Evolutionary conservation across 192 early-diverging fungal genomes (phyloP), one percentile per base, ranked within the genome.

Genomic region (Backusella tarrabulga): DNA sequence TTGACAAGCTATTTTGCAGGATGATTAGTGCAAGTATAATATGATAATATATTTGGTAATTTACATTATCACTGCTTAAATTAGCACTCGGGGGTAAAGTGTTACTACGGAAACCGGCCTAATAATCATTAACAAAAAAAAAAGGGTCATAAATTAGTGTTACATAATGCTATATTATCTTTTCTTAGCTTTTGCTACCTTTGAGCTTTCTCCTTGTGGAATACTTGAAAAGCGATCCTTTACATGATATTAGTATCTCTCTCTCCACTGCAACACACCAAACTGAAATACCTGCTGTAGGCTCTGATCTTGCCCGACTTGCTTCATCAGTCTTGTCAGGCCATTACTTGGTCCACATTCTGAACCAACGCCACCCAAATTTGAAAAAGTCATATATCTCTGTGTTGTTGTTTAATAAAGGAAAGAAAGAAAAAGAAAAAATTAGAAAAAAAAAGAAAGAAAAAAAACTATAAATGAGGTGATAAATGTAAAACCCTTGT

Each of bases 351-450:
- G 38, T 70, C 68, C 68, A 38, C 68, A 70, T 23, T 70, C 68
- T n/a, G 17, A 40, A 40, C n/a, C 38, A 70, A 41, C 15, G 3
- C 75, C 67, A 36, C 67, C 67, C 50, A 76, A 70, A 11, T 69
- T 67, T 52, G 75, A 50, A 42, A 76, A 76, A 14, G 44, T 67
- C 75, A 76, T 76, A 35, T 54, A 70, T 36, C 35, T 70, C 68
- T 70, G 21, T 36, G 4, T 56, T 56, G 17, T 56, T 56, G 19
- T 60, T 60, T 60, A 12, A 26, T 26, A 26, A 26, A 60, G 23
- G 0, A 60, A 60, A 60, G 17, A 60, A 12, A 26, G 1, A 23
- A 21, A 56, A 26, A 8, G 23, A 60, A 9, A 26, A 26, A 60
- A 60, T 26, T 23, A 56, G 21, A 56, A 56, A 60, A 60, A 11